Evolutionary conservation across 2,329 filamentous ascomycete species (phyloP).

Genomic region (Penicillium verrucosum): DNA sequence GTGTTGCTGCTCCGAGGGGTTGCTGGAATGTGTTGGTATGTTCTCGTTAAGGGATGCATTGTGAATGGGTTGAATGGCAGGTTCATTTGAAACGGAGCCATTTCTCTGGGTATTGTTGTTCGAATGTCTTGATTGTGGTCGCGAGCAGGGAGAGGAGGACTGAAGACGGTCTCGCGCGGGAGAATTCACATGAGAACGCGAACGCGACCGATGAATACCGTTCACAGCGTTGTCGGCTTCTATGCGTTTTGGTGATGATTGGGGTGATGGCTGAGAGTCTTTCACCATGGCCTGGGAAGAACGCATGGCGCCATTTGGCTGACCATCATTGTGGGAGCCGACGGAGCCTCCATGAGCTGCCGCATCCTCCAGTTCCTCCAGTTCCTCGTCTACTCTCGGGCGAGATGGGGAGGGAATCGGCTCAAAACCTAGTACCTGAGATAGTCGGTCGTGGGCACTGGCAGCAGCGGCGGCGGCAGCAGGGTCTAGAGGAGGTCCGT

Average conservation of each 20-base stretch:
- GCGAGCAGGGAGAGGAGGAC: conserved; percentile 26
- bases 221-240: neutral
- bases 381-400: conserved; percentile 2
- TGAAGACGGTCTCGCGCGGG: conserved; percentile 17
- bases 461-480: conserved; percentile 31
- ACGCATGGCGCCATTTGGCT: conserved; percentile 7
- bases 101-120: neutral
- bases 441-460: conserved; percentile 39
- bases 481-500: conserved; percentile 25
- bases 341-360: neutral
- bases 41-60: conserved; percentile 7
- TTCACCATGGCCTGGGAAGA: conserved; percentile 38
- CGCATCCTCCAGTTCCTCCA: neutral
- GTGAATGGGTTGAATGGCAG: conserved; percentile 6
- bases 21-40: conserved; percentile 15
- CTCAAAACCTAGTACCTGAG: conserved; percentile 35
- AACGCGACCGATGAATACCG: neutral
- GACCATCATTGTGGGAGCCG: conserved; percentile 5
- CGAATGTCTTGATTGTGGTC: conserved; percentile 12
- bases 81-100: conserved; percentile 1
- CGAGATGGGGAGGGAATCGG: conserved; percentile 16
- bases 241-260: conserved; percentile 16
- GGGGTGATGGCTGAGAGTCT: conserved; percentile 38
- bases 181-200: conserved; percentile 7
- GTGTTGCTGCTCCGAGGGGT: conserved; percentile 7